Conservation (phyloP, 805 yeast genomes). For the Wickerhamomyces rabaulensis region DNA sequence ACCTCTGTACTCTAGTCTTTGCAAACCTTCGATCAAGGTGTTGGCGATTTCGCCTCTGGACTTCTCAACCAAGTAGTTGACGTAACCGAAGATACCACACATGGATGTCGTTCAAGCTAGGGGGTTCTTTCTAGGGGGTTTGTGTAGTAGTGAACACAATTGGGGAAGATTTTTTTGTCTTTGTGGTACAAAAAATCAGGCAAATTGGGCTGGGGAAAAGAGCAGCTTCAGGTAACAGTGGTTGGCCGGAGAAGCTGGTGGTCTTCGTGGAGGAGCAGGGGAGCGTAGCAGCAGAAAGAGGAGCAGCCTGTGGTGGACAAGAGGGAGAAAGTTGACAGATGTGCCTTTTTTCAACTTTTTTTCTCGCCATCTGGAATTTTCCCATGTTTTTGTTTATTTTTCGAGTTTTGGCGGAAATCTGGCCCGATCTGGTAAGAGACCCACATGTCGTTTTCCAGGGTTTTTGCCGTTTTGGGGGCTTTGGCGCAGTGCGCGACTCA, state of each 20-base stretch:
- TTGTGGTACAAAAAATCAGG: neutral
- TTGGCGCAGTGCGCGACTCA: too few species aligned
- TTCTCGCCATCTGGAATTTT: neutral
- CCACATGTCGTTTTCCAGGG: too few species aligned
- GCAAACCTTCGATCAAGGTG: conserved; percentile 81
- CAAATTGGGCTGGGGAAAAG: too few species aligned
- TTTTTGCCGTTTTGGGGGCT: too few species aligned
- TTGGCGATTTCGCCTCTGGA: conserved; percentile 89
- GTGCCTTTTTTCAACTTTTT: neutral
- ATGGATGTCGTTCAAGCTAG: conserved; percentile 16
- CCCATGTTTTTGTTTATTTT: neutral
- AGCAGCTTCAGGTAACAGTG: neutral
- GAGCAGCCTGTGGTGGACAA: too few species aligned
- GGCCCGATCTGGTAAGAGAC: neutral
- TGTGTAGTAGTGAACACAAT: neutral
- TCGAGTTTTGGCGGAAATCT: neutral
- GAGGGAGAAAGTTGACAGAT: too few species aligned
- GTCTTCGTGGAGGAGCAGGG: neutral
- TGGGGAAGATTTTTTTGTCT: neutral
- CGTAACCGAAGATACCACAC: conserved; percentile 98
- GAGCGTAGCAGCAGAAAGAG: neutral
- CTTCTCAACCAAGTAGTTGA: conserved; percentile 88
- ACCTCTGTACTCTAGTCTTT: conserved; percentile 93
- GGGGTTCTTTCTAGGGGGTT: neutral
- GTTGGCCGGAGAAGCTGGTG: neutral